Base-by-base conservation (phyloP, 2,329 filamentous ascomycete genomes). In the Talaromyces sp. region DNA sequence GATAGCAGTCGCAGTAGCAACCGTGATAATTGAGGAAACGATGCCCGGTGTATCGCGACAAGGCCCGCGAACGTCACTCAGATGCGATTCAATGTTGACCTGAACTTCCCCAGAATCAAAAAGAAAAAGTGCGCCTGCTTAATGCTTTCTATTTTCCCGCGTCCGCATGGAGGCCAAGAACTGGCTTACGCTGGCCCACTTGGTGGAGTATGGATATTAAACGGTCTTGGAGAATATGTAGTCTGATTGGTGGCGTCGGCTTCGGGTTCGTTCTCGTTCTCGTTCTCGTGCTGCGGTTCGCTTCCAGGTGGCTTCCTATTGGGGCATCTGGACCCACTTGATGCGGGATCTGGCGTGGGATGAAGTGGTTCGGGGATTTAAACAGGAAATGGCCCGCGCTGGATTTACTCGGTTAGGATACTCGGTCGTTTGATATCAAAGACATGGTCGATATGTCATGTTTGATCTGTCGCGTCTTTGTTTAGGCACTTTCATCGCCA, bases 201-300 rank as follows among this genome's bases (percentile, higher is more conserved):
- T 30, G 20, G 47, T 51, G 47, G 53, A 49, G 50, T n/a, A 17
- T 22, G 19, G 35, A 27, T 41, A 29, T 52, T 8, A 43, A 52
- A 24, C n/a, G 37, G 36, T 29, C 29, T 29, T 8, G 22, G 10
- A 35, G n/a, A 22, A 35, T n/a, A n/a, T 11, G 35, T 13, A 14
- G 9, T 40, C 14, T 11, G 19, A 49, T 49, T 49, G 47, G 47
- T 30, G 27, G 29, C 3, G 16, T 11, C 29, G 19, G 33, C 4
- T 13, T 32, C 11, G 43, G 8, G 29, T 24, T 64, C 62, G 63
- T 55, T 57, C 40, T 67, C 61, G 58, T 57, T 56, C 36, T 62
- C 58, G 49, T 51, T 58, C 30, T 68, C 68, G 65, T 47, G 58
- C 51, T 52, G n/a, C 22, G 7, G 42, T 54, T 61, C 58, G 54